phyloP scores from a whole-genome alignment of 495 filamentous ascomycete genomes.

The Xylaria longipes region DNA sequence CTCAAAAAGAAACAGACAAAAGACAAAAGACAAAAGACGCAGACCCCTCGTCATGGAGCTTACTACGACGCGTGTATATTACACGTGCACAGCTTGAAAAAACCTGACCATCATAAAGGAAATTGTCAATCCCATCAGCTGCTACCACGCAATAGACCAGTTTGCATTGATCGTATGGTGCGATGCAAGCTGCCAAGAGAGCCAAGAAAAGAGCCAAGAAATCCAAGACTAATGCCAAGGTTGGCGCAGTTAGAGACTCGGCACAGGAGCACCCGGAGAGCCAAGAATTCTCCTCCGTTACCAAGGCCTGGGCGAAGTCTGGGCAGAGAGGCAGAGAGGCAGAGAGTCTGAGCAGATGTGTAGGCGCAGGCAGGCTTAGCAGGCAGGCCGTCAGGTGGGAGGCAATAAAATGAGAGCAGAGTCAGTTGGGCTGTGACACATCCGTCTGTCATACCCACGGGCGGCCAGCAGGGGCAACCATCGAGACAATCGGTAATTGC shows the following conservation, averaged over 20 bases:
- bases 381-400: not conserved
- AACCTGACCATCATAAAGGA: not conserved
- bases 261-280: slow-evolving; percentile 39
- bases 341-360: not conserved
- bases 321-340: slow-evolving; percentile 26
- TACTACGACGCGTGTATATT: not conserved
- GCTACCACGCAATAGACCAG: not conserved
- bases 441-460: slow-evolving; percentile 18
- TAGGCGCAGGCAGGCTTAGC: not conserved
- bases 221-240: slow-evolving; percentile 35
- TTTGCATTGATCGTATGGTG: slow-evolving; percentile 11
- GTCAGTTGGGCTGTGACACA: slow-evolving; percentile 12
- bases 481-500: slow-evolving; percentile 43
- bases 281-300: slow-evolving; percentile 22
- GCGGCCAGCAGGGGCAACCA: not conserved
- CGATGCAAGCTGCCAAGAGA: slow-evolving; percentile 7
- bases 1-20: not conserved
- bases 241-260: slow-evolving; percentile 41
- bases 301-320: slow-evolving; percentile 28
- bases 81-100: not conserved
- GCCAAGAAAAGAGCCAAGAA: slow-evolving; percentile 20
- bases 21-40: not conserved
- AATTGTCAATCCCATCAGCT: not conserved
- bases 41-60: not conserved
- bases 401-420: not conserved